Percentiles rank a stretch among this genome's conserved stretches.
Conservation (phyloP, 768 basidiomycete genomes). For the Xanthoconium purpureum region DNA sequence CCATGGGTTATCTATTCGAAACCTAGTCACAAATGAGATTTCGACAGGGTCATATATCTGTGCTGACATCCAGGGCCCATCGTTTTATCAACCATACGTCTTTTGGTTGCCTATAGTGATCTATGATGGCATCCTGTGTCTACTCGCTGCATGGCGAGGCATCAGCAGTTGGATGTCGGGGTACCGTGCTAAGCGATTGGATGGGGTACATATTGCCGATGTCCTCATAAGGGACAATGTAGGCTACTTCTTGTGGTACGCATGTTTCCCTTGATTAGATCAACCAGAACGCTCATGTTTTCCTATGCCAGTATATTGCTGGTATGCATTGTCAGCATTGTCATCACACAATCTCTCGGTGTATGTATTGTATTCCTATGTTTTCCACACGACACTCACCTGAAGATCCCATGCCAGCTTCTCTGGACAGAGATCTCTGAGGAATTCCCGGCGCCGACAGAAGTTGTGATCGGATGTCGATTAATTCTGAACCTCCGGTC, state of each 20-base stretch:
- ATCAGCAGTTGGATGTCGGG: neutral
- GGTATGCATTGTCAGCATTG: neutral
- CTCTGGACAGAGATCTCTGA: conserved; percentile 8
- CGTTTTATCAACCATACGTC: neutral
- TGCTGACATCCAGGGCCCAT: neutral
- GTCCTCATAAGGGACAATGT: conserved; percentile 13
- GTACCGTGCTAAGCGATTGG: neutral
- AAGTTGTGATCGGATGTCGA: conserved; percentile 1
- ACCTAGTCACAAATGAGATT: conserved; percentile 9
- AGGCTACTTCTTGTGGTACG: conserved; percentile 18
- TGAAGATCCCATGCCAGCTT: neutral
- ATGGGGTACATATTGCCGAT: conserved; percentile 3
- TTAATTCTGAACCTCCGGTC: conserved; percentile 5
- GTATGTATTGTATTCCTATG: neutral
- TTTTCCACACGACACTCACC: too few species aligned
- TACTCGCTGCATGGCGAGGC: conserved; percentile 5
- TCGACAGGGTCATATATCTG: conserved; percentile 4
- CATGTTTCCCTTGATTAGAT: neutral
- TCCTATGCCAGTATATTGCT: conserved; percentile 8
- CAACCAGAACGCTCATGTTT: neutral
- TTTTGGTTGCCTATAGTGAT: conserved; percentile 8
- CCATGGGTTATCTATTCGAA: neutral
- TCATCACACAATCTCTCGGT: conserved; percentile 1
- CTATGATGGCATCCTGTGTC: conserved; percentile 8
- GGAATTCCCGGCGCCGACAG: conserved; percentile 1